Evolutionary conservation across 768 basidiomycete genomes (phyloP), one percentile per base, ranked within the genome.

Genomic region (Podaxis pistillaris): DNA sequence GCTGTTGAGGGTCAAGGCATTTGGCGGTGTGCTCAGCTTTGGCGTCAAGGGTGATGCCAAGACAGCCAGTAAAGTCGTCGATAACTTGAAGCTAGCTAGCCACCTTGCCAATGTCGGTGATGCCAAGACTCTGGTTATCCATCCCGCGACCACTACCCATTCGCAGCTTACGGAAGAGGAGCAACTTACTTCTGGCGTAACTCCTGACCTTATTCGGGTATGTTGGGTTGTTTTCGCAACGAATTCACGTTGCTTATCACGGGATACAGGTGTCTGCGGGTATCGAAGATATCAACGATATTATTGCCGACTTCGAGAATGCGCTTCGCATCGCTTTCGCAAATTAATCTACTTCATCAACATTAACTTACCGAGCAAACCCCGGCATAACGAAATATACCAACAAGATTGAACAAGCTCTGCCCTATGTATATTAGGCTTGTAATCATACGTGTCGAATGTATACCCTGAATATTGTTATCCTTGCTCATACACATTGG

Each of bases 51-150:
- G 87, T 17, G 81, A 81, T 56, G 74, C 75, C 1, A 71, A 74
- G 55, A 70, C 69, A 1, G 88, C 86, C 6, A 84, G 81, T 74
- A 79, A 79, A 61, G 78, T 89, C 36, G 88, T 94, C 13, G 91
- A 94, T 66, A 80, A 73, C 64, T 78, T 94, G 62, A 84, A 81
- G 68, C 79, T 94, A 4, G 88, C 87, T 17, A 89, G 87, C 67
- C 76, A 91, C 68, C 79, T 91, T 8, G 89, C 88, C 12, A 91
- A 91, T 68, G 87, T 91, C 26, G 84, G 86, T 28, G 87, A 89
- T 63, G 86, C 88, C n/a, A 91, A 93, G 75, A 91, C 88, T 6
- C 81, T 93, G 15, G 87, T 90, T 44, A 90, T 93, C 62, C 88
- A 90, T 68, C 90, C 91, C 1, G 88, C 86, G 4, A 82, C 83